Percentiles rank a stretch among this genome's conserved stretches.
Conservation (phyloP, 1,284 basidiomycete species). For the Ustilago vetiveriae region DNA sequence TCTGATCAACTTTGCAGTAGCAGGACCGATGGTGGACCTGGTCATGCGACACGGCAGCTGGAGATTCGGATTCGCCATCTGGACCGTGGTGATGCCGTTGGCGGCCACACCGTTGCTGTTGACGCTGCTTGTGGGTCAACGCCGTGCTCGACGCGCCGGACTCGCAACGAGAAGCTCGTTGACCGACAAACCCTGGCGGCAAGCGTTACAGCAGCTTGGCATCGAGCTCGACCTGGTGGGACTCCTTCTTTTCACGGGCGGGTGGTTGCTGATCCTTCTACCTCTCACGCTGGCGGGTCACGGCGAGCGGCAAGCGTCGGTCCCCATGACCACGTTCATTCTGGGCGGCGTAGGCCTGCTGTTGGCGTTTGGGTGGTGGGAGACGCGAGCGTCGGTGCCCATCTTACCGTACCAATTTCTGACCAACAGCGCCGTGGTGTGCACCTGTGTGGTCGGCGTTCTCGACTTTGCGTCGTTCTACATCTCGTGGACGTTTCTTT, state of each 20-base stretch:
- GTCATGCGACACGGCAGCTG: slow-evolving; percentile 72
- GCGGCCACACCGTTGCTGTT: slow-evolving; percentile 60
- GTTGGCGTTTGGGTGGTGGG: slow-evolving; percentile 69
- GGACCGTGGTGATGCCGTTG: slow-evolving; percentile 58
- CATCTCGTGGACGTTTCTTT: slow-evolving; percentile 66
- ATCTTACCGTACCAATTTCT: slow-evolving; percentile 69
- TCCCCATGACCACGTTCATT: slow-evolving; percentile 42
- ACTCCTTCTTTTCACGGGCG: slow-evolving; percentile 75
- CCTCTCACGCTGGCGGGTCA: slow-evolving; percentile 73
- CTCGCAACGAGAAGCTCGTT: slow-evolving; percentile 37
- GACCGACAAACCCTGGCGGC: slow-evolving; percentile 34
- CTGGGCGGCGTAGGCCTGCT: slow-evolving; percentile 69
- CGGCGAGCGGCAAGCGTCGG: slow-evolving; percentile 33
- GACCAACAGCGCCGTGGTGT: slow-evolving; percentile 64
- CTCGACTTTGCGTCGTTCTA: slow-evolving; percentile 68
- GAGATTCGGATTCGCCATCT: slow-evolving; percentile 80
- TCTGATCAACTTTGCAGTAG: slow-evolving; percentile 72
- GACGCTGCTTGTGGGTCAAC: slow-evolving; percentile 59
- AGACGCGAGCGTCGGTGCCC: slow-evolving; percentile 68
- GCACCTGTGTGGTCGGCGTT: slow-evolving; percentile 65
- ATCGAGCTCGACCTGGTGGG: slow-evolving; percentile 76
- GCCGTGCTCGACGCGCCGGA: slow-evolving; percentile 50
- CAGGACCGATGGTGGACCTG: slow-evolving; percentile 75
- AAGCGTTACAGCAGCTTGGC: slow-evolving; percentile 38
- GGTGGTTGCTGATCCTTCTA: slow-evolving; percentile 73